Evolutionary conservation across 257 asterid genomes (phyloP).

Genomic region (Gynochthodes officinalis): DNA sequence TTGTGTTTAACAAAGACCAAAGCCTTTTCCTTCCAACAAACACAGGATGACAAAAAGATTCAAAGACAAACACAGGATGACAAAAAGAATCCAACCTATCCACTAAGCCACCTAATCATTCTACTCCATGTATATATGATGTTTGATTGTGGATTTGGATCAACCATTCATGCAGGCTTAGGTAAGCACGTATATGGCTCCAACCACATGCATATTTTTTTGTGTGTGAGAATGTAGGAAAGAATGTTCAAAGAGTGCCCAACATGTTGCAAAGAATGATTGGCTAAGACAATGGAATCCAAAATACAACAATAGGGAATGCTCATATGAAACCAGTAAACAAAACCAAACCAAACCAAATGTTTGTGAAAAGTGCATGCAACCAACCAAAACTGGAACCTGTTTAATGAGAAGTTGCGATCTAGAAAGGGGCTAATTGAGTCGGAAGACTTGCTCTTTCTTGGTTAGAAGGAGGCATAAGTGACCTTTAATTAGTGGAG

Average conservation of each 20-base stretch:
- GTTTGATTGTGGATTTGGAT: conserved; percentile 1
- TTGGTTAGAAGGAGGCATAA: too few species aligned
- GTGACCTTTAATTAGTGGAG: too few species aligned
- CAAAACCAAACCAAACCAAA: too few species aligned
- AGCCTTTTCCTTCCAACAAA: conserved; percentile 17
- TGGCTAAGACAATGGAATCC: neutral
- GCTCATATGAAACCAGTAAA: neutral
- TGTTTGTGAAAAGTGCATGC: conserved; percentile 2
- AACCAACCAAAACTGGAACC: conserved; percentile 2
- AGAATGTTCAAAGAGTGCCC: neutral
- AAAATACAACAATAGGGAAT: neutral
- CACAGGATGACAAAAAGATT: conserved; percentile 24
- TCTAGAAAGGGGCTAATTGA: neutral
- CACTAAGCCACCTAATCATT: conserved; percentile 5
- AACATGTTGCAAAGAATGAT: neutral
- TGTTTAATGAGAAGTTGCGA: neutral
- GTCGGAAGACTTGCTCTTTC: too few species aligned
- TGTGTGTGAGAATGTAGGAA: neutral
- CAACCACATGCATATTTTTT: neutral
- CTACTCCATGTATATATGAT: neutral
- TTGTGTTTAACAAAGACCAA: conserved; percentile 31
- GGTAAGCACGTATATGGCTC: neutral
- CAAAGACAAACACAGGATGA: conserved; percentile 44
- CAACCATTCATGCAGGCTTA: too few species aligned
- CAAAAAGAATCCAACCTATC: conserved; percentile 16